Percentiles rank a stretch among this genome's conserved stretches.
Conservation (phyloP, 2,329 filamentous ascomycete species). For the Blastomyces emzantsi region DNA sequence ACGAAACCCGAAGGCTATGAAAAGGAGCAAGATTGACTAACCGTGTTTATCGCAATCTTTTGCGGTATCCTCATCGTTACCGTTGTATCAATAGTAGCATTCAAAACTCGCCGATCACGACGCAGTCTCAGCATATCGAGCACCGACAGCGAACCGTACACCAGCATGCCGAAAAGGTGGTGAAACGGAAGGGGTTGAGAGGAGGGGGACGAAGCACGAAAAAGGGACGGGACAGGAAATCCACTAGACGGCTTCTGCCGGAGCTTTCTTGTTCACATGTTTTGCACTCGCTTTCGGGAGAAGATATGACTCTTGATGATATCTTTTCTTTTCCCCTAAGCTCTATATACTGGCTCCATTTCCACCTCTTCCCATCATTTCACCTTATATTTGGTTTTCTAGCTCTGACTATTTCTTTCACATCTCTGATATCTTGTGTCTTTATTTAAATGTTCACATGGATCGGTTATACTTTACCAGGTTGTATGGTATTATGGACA, state of each 20-base stretch:
- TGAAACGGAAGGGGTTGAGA: not conserved
- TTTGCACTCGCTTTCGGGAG: not conserved
- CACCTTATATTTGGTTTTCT: not conserved
- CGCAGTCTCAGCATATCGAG: conserved; percentile 1
- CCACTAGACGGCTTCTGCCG: not conserved
- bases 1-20: conserved; percentile 81
- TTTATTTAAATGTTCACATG: not conserved
- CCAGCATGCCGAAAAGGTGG: not conserved
- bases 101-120: not conserved
- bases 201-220: not conserved
- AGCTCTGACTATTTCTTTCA: not conserved
- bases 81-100: conserved; percentile 3
- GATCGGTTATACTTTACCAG: not conserved
- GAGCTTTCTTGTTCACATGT: not conserved
- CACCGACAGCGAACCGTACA: not conserved
- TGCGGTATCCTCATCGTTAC: not conserved
- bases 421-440: not conserved
- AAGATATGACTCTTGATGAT: not conserved
- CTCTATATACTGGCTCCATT: not conserved
- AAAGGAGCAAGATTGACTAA: conserved; percentile 34
- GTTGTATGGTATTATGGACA: not conserved
- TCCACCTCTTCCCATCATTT: not conserved
- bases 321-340: not conserved
- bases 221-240: not conserved
- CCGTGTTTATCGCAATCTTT: conserved; percentile 19